Evolutionary conservation across 1,284 basidiomycete species (phyloP).

Genomic region (Trichosporon ovoides): DNA sequence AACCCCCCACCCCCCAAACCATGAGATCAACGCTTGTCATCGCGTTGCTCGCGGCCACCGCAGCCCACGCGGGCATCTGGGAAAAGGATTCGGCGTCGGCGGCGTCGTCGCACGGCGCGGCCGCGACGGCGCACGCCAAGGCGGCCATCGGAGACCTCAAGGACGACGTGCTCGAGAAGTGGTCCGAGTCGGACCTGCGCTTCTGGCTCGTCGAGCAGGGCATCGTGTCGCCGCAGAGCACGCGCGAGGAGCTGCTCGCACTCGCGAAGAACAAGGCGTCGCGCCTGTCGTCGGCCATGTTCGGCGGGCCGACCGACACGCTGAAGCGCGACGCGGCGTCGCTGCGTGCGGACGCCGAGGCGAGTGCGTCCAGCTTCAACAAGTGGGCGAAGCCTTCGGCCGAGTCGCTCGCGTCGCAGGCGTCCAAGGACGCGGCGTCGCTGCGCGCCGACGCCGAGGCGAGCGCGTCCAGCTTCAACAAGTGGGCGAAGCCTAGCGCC

Average conservation of each 20-base stretch:
- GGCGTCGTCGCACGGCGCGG: slow-evolving; percentile 45
- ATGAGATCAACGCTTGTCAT: slow-evolving; percentile 4
- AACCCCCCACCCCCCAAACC: background rate
- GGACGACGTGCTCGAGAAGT: slow-evolving; percentile 50
- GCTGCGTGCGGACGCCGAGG: slow-evolving; percentile 46
- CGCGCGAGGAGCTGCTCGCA: slow-evolving; percentile 69
- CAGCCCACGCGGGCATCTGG: background rate
- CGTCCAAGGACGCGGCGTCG: background rate
- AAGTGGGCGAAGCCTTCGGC: background rate
- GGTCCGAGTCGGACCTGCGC: slow-evolving; percentile 75
- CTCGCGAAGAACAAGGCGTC: slow-evolving; percentile 65
- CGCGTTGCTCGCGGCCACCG: slow-evolving; percentile 1
- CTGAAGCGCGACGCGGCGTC: slow-evolving; percentile 18
- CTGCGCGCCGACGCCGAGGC: background rate
- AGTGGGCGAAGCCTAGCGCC: slow-evolving; percentile 6
- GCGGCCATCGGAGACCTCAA: slow-evolving; percentile 53
- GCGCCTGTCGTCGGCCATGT: slow-evolving; percentile 54
- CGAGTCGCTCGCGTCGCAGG: slow-evolving; percentile 7
- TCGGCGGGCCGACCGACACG: slow-evolving; percentile 54
- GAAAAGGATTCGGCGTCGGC: background rate
- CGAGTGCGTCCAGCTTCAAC: slow-evolving; percentile 7
- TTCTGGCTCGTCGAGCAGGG: slow-evolving; percentile 82
- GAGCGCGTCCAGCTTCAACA: background rate
- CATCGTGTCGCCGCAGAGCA: slow-evolving; percentile 70
- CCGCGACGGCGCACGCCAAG: slow-evolving; percentile 63